These are phyloP conservation scores for Alternaria brassicicola DNA, from an alignment of 2,329 filamentous ascomycete species.

Conservation along the genomic window DNA sequence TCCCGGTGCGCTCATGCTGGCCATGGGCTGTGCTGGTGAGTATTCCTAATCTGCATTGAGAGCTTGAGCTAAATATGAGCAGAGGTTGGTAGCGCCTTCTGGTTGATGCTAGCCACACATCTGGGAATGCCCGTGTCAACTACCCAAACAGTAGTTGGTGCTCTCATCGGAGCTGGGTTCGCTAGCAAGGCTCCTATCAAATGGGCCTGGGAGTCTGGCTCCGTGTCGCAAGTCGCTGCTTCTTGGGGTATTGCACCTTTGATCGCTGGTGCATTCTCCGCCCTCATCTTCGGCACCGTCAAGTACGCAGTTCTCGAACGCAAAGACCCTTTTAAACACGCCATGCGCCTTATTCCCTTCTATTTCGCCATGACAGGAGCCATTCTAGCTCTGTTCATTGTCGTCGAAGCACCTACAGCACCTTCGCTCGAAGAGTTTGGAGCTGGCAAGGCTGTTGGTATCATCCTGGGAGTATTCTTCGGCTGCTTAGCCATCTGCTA, in stretches of 20 bases:
- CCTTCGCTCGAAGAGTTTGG: constrained; percentile 39
- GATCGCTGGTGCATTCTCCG: constrained; percentile 56
- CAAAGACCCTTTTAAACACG: constrained; percentile 57
- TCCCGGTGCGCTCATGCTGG: constrained; percentile 63
- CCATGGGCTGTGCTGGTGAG: constrained; percentile 67
- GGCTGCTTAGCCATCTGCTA: constrained; percentile 30
- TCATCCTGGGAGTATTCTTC: constrained; percentile 36
- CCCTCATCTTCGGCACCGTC: constrained; percentile 57
- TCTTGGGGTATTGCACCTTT: constrained; percentile 58
- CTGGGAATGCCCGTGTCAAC: constrained; percentile 64
- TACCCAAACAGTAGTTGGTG: constrained; percentile 66
- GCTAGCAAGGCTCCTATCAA: constrained; percentile 45
- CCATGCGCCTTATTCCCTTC: constrained; percentile 56
- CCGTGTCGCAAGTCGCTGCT: constrained; percentile 47
- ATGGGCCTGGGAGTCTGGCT: constrained; percentile 35
- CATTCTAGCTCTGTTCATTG: constrained; percentile 64
- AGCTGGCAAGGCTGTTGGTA: constrained; percentile 36
- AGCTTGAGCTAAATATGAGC: background rate
- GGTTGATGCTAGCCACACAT: constrained; percentile 10
- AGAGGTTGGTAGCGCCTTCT: constrained; percentile 32
- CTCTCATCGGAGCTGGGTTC: constrained; percentile 65
- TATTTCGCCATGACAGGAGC: constrained; percentile 58
- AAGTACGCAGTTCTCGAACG: constrained; percentile 60
- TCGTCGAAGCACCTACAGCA: constrained; percentile 54
- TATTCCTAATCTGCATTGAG: constrained; percentile 51